Conservation (phyloP, 257 asterid genomes). For the Vinca minor region DNA sequence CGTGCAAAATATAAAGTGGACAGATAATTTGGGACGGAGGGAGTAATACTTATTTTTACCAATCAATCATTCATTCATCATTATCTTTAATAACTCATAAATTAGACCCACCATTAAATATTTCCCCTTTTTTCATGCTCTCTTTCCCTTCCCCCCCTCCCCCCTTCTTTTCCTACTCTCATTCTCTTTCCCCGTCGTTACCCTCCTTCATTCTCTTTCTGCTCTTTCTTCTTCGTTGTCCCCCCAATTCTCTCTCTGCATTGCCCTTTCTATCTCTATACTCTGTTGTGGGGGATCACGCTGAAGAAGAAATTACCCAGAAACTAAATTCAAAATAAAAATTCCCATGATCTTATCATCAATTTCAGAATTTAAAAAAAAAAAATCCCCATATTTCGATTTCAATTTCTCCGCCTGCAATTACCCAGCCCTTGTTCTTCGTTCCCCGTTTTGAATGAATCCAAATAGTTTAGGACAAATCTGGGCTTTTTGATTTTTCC, state of each 20-base stretch:
- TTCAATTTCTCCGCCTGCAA: not conserved
- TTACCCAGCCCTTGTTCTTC: not conserved
- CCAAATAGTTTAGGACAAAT: not conserved
- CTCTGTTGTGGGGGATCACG: constrained; percentile 17
- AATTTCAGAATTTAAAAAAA: too few relatives aligned
- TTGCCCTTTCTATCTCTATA: not conserved
- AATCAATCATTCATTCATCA: not conserved
- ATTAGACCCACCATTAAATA: constrained; percentile 12
- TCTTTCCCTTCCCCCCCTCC: too few relatives aligned
- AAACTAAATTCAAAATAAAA: not conserved
- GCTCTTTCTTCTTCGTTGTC: constrained; percentile 12
- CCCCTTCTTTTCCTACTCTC: not conserved
- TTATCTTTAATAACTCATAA: constrained; percentile 1
- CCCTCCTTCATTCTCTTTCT: not conserved
- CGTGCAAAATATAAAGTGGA: too few relatives aligned
- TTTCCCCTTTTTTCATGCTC: not conserved
- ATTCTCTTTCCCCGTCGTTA: not conserved
- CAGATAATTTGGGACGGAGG: too few relatives aligned
- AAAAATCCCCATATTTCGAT: too few relatives aligned
- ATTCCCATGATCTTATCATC: not conserved
- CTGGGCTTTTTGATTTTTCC: not conserved
- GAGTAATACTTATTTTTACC: not conserved
- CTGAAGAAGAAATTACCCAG: not conserved
- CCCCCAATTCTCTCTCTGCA: constrained; percentile 18
- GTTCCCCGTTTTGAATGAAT: not conserved